Base-by-base conservation (phyloP, 768 basidiomycete species). In the Suillus clintonianus region DNA sequence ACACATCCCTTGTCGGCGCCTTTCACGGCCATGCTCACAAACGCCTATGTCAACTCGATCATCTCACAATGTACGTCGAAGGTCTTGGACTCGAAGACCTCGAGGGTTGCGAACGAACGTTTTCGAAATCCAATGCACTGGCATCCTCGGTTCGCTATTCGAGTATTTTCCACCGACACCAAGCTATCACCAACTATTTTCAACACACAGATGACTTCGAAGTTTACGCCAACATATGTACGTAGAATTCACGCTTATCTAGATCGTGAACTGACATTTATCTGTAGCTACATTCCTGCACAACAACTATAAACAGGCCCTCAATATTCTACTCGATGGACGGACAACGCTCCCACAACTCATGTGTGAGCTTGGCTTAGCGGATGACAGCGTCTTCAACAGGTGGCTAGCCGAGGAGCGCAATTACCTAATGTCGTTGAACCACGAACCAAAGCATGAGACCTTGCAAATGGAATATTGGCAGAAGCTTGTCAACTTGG, bases 271-370 rank as follows among this genome's bases (percentile, higher is more conserved):
- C n/a, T n/a, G n/a, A n/a, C n/a, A n/a, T n/a, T n/a, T n/a, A n/a
- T n/a, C n/a, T n/a, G n/a, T n/a, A n/a, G n/a, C n/a, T n/a, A n/a
- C n/a, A 47, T 70, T 72, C 50, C 32, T 57, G 13, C 43, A 56
- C 36, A 65, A 72, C 37, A 73, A 76, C 65, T 76, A 75, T 22
- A 45, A 65, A 41, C 72, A 75, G 37, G 74, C 71, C 4, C 64
- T 74, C 11, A 63, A 69, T 4, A 69, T 72, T 24, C 39, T 71
- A 5, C 14, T 5, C 17, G 53, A 61, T 4, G 60, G n/a, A 1
- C 22, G n/a, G 0, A 15, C 8, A 0, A 60, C 51, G 0, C 41
- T 69, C 1, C 53, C 53, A 0, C 39, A 55, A 1, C 45, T 61
- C 0, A 65, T 69, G 66, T 11, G 27, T 4, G 62, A 65, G 27